Percentiles rank a stretch among this genome's conserved stretches.
These are phyloP conservation scores for Acanthamoeba healyi DNA, from an alignment of 208 protist species.

Conservation along the genomic window DNA sequence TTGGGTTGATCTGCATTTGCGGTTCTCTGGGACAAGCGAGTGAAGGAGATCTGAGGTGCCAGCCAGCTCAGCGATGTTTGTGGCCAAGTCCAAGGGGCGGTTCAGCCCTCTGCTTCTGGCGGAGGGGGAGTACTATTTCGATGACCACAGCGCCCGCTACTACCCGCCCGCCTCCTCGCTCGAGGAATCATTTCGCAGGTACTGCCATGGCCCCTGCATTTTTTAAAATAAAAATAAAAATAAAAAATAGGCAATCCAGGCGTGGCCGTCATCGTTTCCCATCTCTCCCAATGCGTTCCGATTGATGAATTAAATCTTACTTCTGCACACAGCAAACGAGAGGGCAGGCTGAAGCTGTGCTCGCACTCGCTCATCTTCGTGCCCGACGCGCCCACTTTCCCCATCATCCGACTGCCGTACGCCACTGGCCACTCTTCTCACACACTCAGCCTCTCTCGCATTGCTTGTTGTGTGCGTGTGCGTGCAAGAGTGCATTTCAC, in stretches of 20 bases:
- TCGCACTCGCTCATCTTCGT: slow-evolving; percentile 89
- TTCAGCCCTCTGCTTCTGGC: slow-evolving; percentile 88
- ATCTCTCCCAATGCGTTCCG: too few species aligned
- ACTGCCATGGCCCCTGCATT: neutral
- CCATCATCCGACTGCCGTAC: slow-evolving; percentile 88
- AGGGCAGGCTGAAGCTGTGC: slow-evolving; percentile 87
- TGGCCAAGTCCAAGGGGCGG: slow-evolving; percentile 57
- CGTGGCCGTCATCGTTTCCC: too few species aligned
- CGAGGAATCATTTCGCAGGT: slow-evolving; percentile 9
- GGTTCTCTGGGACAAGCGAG: neutral
- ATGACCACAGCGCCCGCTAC: slow-evolving; percentile 84
- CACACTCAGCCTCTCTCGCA: neutral
- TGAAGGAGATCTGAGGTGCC: too few species aligned
- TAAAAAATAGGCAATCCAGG: too few species aligned
- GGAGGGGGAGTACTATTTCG: slow-evolving; percentile 90
- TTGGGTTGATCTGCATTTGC: neutral
- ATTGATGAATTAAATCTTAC: neutral
- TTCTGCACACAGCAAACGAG: slow-evolving; percentile 23
- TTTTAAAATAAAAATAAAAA: too few species aligned
- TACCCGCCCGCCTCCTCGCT: slow-evolving; percentile 80
- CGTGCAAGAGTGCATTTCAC: too few species aligned
- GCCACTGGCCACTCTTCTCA: neutral
- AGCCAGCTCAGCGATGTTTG: slow-evolving; percentile 31
- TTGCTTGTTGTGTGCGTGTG: neutral
- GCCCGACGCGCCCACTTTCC: slow-evolving; percentile 84